Base-by-base conservation (phyloP, 306 rosid species). In the Rubus parviflorus region DNA sequence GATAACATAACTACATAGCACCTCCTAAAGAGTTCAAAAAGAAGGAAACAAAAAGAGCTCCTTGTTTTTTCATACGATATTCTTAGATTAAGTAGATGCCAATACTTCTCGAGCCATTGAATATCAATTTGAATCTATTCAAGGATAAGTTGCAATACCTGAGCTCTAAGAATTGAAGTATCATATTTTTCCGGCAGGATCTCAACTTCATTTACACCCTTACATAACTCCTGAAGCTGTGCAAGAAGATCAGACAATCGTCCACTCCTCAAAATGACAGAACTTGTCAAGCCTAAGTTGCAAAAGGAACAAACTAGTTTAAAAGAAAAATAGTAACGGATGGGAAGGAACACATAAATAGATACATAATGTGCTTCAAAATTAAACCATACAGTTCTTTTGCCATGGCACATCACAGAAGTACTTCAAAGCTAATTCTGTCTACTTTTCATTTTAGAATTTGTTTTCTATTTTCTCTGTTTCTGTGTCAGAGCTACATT, bases 191-290 rank as follows among this genome's bases (percentile, higher is more conserved):
- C 71, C 0, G 90, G 81, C 22, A 87, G 82, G 74, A 84, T 58
- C 76, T 89, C 89, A 25, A 79, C 91, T 62, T 89, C 91, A 71
- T 82, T 78, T 15, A 90, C 94, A 17, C 88, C 91, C 75, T 77
- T 82, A 16, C 88, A 84, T 64, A 89, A 79, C 53, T 88, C 97
- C 70, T 93, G 93, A 78, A 93, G 94, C 82, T 90, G 88, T 38
- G 86, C 81, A 77, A 90, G 80, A 37, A 90, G 78, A 78, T 87
- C 89, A 70, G 92, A 90, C 72, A 90, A 80, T 38, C 81, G 80
- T 9, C 94, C 97, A 7, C 84, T 88, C 83, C 87, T 85, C 81
- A 93, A 83, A 76, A 93, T 82, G 85, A 93, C 78, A 35, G 93
- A 89, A 76, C 93, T 84, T 66, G 94, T 89, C 88, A 90, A 84